Percentiles rank a stretch among this genome's conserved stretches.
These are phyloP conservation scores for Saccharomyces hybrid DNA, from an alignment of 1,139 yeast species.

Conservation along the genomic window DNA sequence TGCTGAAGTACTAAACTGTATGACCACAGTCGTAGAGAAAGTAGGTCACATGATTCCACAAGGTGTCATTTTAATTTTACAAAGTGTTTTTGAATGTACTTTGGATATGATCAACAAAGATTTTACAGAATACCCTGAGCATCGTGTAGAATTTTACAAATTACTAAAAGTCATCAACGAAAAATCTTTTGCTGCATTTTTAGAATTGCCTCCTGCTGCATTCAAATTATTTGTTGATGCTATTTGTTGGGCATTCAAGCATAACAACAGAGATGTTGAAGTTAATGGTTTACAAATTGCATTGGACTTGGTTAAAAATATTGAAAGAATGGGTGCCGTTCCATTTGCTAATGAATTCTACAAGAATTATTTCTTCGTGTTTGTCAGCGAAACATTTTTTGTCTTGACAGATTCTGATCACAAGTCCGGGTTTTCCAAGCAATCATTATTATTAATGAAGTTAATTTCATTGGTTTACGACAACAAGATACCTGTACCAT, in stretches of 20 bases:
- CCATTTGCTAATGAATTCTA: constrained; percentile 82
- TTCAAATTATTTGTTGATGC: constrained; percentile 89
- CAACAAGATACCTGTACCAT: constrained; percentile 63
- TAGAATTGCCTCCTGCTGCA: constrained; percentile 85
- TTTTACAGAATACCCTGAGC: constrained; percentile 95
- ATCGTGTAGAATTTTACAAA: constrained; percentile 91
- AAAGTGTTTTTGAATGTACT: constrained; percentile 34
- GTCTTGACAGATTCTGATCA: constrained; percentile 97
- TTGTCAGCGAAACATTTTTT: constrained; percentile 83
- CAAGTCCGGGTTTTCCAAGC: constrained; percentile 89
- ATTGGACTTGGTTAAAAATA: constrained; percentile 73
- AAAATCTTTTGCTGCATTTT: constrained; percentile 76
- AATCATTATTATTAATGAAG: constrained; percentile 76
- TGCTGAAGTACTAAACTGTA: constrained; percentile 92
- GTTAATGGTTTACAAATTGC: constrained; percentile 80
- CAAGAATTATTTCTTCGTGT: constrained; percentile 80
- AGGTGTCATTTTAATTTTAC: constrained; percentile 79
- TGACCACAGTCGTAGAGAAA: constrained; percentile 79
- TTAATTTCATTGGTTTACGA: constrained; percentile 79
- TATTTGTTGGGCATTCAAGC: constrained; percentile 96
- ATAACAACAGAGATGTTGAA: constrained; percentile 92
- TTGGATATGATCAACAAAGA: constrained; percentile 91
- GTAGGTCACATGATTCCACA: constrained; percentile 87
- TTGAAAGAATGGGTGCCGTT: constrained; percentile 70
- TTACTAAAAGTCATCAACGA: constrained; percentile 78